Evolutionary conservation across 2,329 filamentous ascomycete species (phyloP), one percentile per base, ranked within the genome.

Genomic region (Aspergillus pseudoterreus): DNA sequence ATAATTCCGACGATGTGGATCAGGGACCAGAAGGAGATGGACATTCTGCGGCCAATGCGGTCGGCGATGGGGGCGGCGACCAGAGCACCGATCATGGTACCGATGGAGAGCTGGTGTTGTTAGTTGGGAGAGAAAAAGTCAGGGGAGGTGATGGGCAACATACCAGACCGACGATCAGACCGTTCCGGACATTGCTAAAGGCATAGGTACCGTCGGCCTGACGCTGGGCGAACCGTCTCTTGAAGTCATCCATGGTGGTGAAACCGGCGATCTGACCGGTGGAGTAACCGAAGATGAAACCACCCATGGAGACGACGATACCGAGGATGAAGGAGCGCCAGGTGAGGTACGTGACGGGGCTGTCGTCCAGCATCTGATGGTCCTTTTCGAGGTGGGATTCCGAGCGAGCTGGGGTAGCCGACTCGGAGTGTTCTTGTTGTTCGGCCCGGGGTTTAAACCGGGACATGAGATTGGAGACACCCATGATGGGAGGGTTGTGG

Each of bases 221-320:
- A 32, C 66, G 57, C 49, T 70, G 62, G 22, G 70, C 67, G 51
- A 77, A 78, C 8, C 72, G 70, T 9, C 57, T 45, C 42, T 72
- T 64, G 59, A 78, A 78, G 57, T 78, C 68, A 1, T 65, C n/a
- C 75, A 77, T 78, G 43, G 69, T 71, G 14, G 73, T 66, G 56
- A 77, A 75, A 54, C 74, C 73, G 30, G 72, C 65, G 55, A 76
- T 73, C 63, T 76, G 72, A 70, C 71, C 71, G 54, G 71, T 74
- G 17, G 71, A 66, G 58, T 75, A 76, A 56, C 73, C 73, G 57
- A 76, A 76, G 51, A 76, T 71, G 59, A 77, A 72, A 54, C 75
- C 74, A 57, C 75, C 74, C 71, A 77, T 76, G 5, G 73, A 76
- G 39, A 75, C 74, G 50, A 75, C 65, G 36, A 76, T 45, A 45